phyloP scores from a whole-genome alignment of 208 protist genomes.

The Phytomonas francai region DNA sequence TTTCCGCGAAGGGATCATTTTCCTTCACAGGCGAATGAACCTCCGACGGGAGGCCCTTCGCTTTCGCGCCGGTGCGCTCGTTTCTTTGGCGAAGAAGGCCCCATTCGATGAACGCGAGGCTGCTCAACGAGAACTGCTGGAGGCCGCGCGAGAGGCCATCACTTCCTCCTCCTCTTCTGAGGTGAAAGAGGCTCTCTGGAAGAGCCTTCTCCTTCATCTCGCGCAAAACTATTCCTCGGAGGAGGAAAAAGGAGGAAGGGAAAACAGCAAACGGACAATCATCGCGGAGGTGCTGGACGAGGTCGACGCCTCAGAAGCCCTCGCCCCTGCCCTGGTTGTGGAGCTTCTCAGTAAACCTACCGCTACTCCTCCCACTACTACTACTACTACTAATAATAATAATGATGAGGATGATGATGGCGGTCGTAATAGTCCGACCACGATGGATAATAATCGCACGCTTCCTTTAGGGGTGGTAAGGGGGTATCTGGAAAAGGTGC shows the following conservation, averaged over 20 bases:
- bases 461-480: conserved; percentile 37
- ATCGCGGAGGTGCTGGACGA: conserved; percentile 47
- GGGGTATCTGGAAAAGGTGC: conserved; percentile 8
- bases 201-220: conserved; percentile 87
- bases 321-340: conserved; percentile 90
- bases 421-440: conserved; percentile 5
- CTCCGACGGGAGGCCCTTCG: conserved; percentile 81
- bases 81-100: conserved; percentile 18
- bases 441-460: conserved; percentile 86
- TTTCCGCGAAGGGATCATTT: conserved; percentile 85
- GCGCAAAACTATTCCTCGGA: conserved; percentile 26
- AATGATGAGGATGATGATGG: no score
- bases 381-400: no score
- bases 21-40: conserved; percentile 77
- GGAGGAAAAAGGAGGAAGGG: conserved; percentile 25
- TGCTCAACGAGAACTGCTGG: no score
- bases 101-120: background rate
- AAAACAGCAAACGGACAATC: background rate
- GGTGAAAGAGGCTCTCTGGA: conserved; percentile 67
- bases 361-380: no score
- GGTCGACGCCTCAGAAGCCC: conserved; percentile 80
- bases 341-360: conserved; percentile 58
- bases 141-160: no score
- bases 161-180: background rate
- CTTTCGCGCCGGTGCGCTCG: conserved; percentile 85